phyloP scores from a whole-genome alignment of 371 early-diverging fungal genomes.

The Apophysomyces variabilis region DNA sequence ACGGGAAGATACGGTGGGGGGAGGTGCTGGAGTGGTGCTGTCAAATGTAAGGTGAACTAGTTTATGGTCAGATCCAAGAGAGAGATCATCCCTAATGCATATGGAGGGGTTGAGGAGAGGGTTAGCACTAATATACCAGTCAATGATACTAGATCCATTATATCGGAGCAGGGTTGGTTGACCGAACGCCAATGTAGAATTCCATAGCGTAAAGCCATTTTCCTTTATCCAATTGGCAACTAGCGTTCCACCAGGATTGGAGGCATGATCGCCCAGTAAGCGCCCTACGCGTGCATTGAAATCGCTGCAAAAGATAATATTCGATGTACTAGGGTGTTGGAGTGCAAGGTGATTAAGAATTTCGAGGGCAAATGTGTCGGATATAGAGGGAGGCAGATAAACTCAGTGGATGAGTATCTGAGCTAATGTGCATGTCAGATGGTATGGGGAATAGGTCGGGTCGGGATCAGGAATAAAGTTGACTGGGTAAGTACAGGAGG shows the following conservation, averaged over 20 bases:
- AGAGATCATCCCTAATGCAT: conserved; percentile 10
- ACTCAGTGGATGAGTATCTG: conserved; percentile 15
- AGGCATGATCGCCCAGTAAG: no score
- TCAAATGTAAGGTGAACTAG: conserved; percentile 7
- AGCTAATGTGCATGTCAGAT: conserved; percentile 10
- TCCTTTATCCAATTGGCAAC: no score
- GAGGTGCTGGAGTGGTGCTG: not conserved
- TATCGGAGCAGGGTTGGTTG: no score
- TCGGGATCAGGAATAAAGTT: not conserved
- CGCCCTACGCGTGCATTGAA: no score
- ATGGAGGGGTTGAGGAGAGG: conserved; percentile 3
- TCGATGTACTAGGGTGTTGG: not conserved
- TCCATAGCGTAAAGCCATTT: no score
- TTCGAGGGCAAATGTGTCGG: not conserved
- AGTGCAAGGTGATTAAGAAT: conserved; percentile 8
- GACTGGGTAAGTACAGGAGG: conserved; percentile 6
- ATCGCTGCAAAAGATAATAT: no score
- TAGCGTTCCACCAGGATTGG: no score
- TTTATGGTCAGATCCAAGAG: conserved; percentile 18
- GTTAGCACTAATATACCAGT: conserved; percentile 12
- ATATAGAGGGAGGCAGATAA: conserved; percentile 15
- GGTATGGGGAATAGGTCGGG: not conserved
- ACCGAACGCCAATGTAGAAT: no score
- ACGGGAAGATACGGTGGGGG: not conserved
- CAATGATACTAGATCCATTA: no score